phyloP scores from a whole-genome alignment of 2,329 filamentous ascomycete genomes.

The Aspergillus ochraceus region DNA sequence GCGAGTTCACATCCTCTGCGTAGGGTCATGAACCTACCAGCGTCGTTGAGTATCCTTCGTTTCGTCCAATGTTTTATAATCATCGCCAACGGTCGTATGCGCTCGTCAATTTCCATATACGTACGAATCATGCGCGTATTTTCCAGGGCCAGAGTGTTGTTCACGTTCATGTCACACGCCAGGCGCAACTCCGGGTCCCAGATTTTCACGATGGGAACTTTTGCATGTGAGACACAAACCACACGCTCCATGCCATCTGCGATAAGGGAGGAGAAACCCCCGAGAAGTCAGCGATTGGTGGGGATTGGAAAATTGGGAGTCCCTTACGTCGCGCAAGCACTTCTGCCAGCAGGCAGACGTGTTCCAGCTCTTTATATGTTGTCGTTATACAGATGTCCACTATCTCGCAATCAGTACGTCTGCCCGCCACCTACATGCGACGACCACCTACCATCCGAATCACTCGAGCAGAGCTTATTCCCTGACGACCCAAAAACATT shows the following conservation, averaged over 20 bases:
- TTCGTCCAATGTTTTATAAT: slow-evolving; percentile 98
- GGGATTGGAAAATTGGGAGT: background rate
- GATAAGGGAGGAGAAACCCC: background rate
- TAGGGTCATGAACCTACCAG: slow-evolving; percentile 62
- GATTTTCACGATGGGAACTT: slow-evolving; percentile 97
- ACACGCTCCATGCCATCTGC: slow-evolving; percentile 95
- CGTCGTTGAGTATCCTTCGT: slow-evolving; percentile 88
- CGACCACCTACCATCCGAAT: slow-evolving; percentile 77
- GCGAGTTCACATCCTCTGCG: background rate
- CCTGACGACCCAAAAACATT: slow-evolving; percentile 98
- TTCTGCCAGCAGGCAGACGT: slow-evolving; percentile 86
- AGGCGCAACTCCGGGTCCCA: slow-evolving; percentile 92
- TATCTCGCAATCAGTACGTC: slow-evolving; percentile 42
- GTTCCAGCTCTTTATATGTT: slow-evolving; percentile 80
- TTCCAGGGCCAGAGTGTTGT: slow-evolving; percentile 90
- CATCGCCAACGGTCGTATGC: slow-evolving; percentile 91
- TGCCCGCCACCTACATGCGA: background rate
- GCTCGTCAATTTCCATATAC: slow-evolving; percentile 89
- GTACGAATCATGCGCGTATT: slow-evolving; percentile 98
- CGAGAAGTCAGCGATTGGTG: slow-evolving; percentile 15
- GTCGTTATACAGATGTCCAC: slow-evolving; percentile 98
- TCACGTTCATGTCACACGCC: slow-evolving; percentile 97
- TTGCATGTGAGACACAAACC: slow-evolving; percentile 89
- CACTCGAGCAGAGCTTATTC: slow-evolving; percentile 89
- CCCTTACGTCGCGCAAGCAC: slow-evolving; percentile 78